Conservation (phyloP, 495 filamentous ascomycete species). For the Trichocladium uniseriatum region DNA sequence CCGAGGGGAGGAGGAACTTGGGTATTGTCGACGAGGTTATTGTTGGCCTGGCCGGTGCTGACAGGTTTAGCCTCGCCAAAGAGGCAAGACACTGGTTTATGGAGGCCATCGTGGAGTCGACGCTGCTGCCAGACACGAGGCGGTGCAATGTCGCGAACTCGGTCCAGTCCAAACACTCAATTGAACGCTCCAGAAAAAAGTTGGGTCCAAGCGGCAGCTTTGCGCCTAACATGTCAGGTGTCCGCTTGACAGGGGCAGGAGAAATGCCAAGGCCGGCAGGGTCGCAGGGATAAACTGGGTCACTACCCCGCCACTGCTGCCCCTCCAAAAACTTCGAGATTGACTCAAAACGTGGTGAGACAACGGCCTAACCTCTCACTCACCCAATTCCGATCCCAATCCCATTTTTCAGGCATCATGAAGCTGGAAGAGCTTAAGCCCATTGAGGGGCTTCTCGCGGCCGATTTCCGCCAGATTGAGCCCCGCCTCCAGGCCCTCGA, state of each 20-base stretch:
- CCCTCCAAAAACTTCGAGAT: constrained; percentile 25
- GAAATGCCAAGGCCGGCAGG: neutral
- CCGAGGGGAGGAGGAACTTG: constrained; percentile 33
- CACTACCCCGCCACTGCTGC: constrained; percentile 19
- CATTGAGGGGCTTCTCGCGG: constrained; percentile 42
- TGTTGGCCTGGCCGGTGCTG: constrained; percentile 25
- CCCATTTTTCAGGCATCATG: constrained; percentile 26
- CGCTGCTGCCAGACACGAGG: neutral
- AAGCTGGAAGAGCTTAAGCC: constrained; percentile 42
- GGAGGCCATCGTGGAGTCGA: constrained; percentile 30
- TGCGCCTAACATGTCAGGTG: constrained; percentile 15
- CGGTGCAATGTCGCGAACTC: constrained; percentile 8
- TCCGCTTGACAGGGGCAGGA: too few relatives aligned
- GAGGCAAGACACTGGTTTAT: constrained; percentile 49
- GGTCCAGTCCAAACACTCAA: neutral
- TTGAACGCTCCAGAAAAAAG: constrained; percentile 16
- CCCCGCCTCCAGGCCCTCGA: constrained; percentile 68
- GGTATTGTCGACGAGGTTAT: constrained; percentile 30
- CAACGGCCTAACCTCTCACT: neutral
- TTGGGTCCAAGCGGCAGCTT: constrained; percentile 12
- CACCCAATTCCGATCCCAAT: neutral
- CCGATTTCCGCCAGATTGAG: constrained; percentile 75
- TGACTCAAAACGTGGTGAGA: constrained; percentile 16
- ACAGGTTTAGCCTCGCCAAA: constrained; percentile 48
- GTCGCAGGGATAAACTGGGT: neutral